These are phyloP conservation scores for Oryza longistaminata DNA, from an alignment of 176 grass and related monocot genomes.

Conservation along the genomic window DNA sequence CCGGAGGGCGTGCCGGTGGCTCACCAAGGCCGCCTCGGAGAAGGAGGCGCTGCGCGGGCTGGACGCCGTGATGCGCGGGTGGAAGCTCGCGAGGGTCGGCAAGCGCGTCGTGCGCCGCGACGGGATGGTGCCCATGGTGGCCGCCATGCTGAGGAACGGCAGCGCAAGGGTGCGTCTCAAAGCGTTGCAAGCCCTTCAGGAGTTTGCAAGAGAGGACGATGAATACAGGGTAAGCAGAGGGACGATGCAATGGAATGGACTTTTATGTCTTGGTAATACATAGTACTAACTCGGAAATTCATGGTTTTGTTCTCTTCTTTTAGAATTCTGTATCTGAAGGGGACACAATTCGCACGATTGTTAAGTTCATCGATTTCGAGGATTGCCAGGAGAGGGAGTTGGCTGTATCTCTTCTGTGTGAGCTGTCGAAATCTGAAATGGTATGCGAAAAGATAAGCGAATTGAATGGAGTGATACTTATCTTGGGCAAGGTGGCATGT, in stretches of 20 bases:
- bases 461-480: constrained; percentile 59
- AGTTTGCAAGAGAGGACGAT: constrained; percentile 30
- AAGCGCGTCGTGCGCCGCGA: constrained; percentile 1
- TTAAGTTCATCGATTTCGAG: constrained; percentile 63
- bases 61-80: constrained; percentile 3
- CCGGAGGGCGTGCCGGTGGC: constrained; percentile 30
- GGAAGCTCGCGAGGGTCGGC: constrained; percentile 11
- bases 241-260: neutral
- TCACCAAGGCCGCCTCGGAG: constrained; percentile 40
- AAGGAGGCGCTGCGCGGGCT: constrained; percentile 36
- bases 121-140: constrained; percentile 35
- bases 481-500: constrained; percentile 49
- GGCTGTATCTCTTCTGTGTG: constrained; percentile 56
- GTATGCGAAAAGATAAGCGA: constrained; percentile 55
- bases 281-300: neutral
- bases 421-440: constrained; percentile 57
- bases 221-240: constrained; percentile 34
- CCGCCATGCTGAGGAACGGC: constrained; percentile 32
- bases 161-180: constrained; percentile 27
- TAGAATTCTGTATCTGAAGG: constrained; percentile 50
- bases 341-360: constrained; percentile 45
- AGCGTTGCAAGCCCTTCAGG: constrained; percentile 34
- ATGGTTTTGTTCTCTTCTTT: constrained; percentile 9
- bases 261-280: neutral
- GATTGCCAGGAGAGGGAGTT: constrained; percentile 54